Base-by-base conservation (phyloP, 2,329 filamentous ascomycete genomes). In the Penicillium brasilianum region DNA sequence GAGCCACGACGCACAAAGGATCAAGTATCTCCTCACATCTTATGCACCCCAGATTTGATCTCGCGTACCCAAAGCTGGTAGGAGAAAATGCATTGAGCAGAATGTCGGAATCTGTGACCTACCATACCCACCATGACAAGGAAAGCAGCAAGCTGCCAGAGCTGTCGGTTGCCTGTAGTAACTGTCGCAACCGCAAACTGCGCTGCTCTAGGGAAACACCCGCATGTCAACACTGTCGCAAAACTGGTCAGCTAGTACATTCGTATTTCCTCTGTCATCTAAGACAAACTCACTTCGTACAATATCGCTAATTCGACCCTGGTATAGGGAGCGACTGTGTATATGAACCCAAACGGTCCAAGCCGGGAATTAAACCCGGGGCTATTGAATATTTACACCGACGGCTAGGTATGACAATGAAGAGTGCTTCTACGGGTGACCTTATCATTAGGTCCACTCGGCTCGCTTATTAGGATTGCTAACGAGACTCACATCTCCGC, bases 341-440 rank as follows among this genome's bases (percentile, higher is more conserved):
- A 10, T 78, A 78, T 57, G 70, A 74, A 25, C 56, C 66, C 1
- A 76, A 73, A 59, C 69, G 70, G 34, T 67, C 65, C 2, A 79
- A 76, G 58, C 77, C 78, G 4, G 76, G 77, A 2, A 70, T 80
- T 58, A 78, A 77, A 60, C 64, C 68, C 10, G 77, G 77, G 1
- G 77, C 75, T 1, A 69, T 80, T 25, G 76, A 78, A 37, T 73
- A 69, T 36, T 59, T 79, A 22, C 76, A 76, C 53, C 64, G 70
- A 56, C 67, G 77, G 60, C 53, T 67, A 54, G 51, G 51, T 54
- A 54, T 43, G 51, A 43, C 6, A 30, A 28, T 41, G 36, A 54
- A 54, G 36, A 43, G 51, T 54, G 51, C n/a, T 43, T 54, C 36
- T 16, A 2, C 36, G 20, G 61, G 64, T 78, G 22, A 71, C 74